Percentiles rank a stretch among this genome's conserved stretches.
Evolutionary conservation across 306 rosid species (phyloP).

Genomic region (Luffa acutangula): DNA sequence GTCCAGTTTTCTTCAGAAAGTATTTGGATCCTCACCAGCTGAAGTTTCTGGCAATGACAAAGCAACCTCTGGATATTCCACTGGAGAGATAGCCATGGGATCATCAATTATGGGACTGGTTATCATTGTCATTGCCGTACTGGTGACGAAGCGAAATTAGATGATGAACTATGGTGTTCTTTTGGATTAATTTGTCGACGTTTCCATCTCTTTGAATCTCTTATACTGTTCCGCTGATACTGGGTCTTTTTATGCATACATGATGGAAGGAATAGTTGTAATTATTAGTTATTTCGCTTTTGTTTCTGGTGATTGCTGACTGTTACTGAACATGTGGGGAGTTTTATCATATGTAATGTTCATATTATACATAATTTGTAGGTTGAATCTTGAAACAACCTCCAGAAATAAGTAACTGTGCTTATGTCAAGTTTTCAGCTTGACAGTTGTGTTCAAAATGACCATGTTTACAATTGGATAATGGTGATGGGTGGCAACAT

Average conservation of each 20-base stretch:
- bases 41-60: slow-evolving; percentile 22
- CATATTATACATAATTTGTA: background rate
- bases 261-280: background rate
- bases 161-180: background rate
- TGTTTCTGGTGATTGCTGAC: background rate
- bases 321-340: background rate
- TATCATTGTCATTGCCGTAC: slow-evolving; percentile 44
- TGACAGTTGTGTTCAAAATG: background rate
- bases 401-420: background rate
- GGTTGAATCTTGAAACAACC: background rate
- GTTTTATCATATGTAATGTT: background rate
- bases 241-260: background rate
- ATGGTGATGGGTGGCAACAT: too few species aligned
- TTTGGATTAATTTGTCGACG: slow-evolving; percentile 26
- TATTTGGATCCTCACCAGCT: slow-evolving; percentile 36
- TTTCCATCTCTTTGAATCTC: background rate
- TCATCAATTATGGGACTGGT: slow-evolving; percentile 62
- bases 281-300: background rate
- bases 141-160: slow-evolving; percentile 53
- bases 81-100: slow-evolving; percentile 19
- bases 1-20: slow-evolving; percentile 31
- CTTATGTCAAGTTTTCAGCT: background rate
- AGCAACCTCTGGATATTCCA: slow-evolving; percentile 16
- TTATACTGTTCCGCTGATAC: background rate
- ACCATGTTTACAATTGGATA: too few species aligned